Base-by-base conservation (phyloP, 2,329 filamentous ascomycete genomes). In the Exophiala mesophila region DNA sequence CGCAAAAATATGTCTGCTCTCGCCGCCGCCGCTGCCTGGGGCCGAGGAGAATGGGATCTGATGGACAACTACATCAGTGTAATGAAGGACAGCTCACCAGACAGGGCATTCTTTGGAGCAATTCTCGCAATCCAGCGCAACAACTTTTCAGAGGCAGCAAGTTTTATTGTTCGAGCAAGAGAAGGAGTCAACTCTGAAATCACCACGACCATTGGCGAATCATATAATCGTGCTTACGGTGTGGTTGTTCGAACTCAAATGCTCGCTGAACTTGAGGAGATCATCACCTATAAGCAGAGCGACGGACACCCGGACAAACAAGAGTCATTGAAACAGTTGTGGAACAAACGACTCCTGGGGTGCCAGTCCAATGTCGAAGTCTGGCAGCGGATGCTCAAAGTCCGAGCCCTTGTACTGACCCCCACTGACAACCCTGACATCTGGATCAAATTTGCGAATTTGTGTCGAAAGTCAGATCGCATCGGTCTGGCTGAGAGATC, bases 391-490 rank as follows among this genome's bases (percentile, higher is more conserved):
- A 97, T 97, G 88, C 80, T 99, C 41, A 92, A 95, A 60, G 82
- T 98, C 21, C 82, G 92, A 47, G 86, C 88, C 15, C 74, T 99
- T 38, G 92, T 99, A 45, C 90, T 97, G 48, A 83, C 83, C 1
- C 90, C 94, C 0, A 80, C 80, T 23, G 89, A 99, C 62, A 96
- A 96, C 58, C 88, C 94, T 73, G 86, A 94, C 58, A 98, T 98
- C 88, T 96, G 89, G 82, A 97, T 98, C 71, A 99, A 98, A 63
- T 98, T 96, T 62, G 87, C 92, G 57, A 98, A 97, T 57, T 78
- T 98, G 4, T 99, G 94, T 65, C 85, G 94, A 57, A 99, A 98
- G 65, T 95, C 90, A 32, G 85, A 88, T 44, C 84, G 92, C 20
- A 89, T 90, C 74, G 90, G 92, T 7, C 77, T 99, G 36, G 92